These are phyloP conservation scores for Russula compacta DNA, from an alignment of 768 basidiomycete genomes.

Conservation along the genomic window DNA sequence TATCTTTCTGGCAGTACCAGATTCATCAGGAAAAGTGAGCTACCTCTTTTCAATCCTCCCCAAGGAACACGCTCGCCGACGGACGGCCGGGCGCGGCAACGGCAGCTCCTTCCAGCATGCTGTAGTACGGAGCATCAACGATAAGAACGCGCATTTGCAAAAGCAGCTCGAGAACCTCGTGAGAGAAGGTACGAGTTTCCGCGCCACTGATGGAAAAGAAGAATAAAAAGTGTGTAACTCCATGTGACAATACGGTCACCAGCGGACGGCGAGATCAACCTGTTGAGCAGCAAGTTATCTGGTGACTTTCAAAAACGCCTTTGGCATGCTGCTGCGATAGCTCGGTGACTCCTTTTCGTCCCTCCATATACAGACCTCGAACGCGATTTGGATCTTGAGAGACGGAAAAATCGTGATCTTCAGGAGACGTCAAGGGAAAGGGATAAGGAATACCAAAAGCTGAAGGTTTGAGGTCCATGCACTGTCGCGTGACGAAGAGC, in stretches of 20 bases:
- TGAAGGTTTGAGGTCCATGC: conserved; percentile 46
- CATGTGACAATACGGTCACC: background rate
- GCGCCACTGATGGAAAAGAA: background rate
- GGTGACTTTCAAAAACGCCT: conserved; percentile 32
- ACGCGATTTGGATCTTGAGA: conserved; percentile 72
- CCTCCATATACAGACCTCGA: conserved; percentile 52
- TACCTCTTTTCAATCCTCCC: background rate
- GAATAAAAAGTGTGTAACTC: background rate
- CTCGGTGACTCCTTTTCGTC: conserved; percentile 31
- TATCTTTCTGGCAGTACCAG: conserved; percentile 90
- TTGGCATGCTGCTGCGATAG: background rate
- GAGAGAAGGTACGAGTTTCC: conserved; percentile 52
- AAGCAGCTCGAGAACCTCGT: conserved; percentile 82
- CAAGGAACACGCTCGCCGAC: background rate
- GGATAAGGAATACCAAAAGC: conserved; percentile 82
- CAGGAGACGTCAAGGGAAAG: conserved; percentile 67
- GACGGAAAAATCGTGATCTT: conserved; percentile 61
- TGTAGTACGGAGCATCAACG: conserved; percentile 68
- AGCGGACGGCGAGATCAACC: conserved; percentile 72
- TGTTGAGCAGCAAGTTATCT: conserved; percentile 59
- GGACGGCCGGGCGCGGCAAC: background rate
- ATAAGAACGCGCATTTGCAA: conserved; percentile 73
- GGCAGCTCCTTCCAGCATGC: conserved; percentile 76
- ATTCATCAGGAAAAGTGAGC: conserved; percentile 73
- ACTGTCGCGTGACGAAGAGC: background rate